Evolutionary conservation across 2,329 filamentous ascomycete species (phyloP).

Genomic region (Aspergillus sp.): DNA sequence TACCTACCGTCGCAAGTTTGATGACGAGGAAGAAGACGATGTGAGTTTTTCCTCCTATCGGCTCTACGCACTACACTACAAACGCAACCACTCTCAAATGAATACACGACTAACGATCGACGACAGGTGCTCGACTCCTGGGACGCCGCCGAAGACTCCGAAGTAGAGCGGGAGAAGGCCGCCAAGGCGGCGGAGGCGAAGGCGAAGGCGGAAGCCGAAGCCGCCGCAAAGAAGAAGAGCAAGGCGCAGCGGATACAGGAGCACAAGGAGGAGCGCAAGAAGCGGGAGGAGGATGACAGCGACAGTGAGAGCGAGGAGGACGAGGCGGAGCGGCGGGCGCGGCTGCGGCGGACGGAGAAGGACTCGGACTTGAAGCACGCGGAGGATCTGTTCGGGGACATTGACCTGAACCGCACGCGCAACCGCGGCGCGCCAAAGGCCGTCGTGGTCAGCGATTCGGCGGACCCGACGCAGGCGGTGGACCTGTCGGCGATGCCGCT

Average conservation of each 20-base stretch:
- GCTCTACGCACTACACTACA: no score
- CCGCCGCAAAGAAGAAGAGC: constrained; percentile 85
- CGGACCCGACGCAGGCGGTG: constrained; percentile 73
- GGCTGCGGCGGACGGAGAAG: constrained; percentile 76
- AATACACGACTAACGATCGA: neutral
- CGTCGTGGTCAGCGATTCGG: constrained; percentile 63
- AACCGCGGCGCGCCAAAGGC: constrained; percentile 62
- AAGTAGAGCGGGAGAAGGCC: constrained; percentile 92
- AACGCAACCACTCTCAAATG: neutral
- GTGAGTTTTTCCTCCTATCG: constrained; percentile 51
- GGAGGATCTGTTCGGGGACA: constrained; percentile 80
- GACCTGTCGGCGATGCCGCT: constrained; percentile 77
- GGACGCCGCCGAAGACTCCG: constrained; percentile 95
- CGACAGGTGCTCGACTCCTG: constrained; percentile 85
- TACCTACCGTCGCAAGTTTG: constrained; percentile 68
- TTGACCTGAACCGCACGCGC: constrained; percentile 60
- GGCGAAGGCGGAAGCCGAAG: constrained; percentile 83
- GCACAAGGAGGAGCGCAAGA: constrained; percentile 61
- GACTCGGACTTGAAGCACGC: constrained; percentile 87
- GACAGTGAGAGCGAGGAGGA: constrained; percentile 63
- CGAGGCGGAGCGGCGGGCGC: constrained; percentile 68
- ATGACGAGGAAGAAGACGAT: constrained; percentile 87
- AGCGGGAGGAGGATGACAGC: constrained; percentile 57
- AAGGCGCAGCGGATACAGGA: constrained; percentile 85
- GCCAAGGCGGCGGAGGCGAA: constrained; percentile 83